A percentile compares a stretch with the other conserved stretches of the same genome.
Evolutionary conservation across 2,329 filamentous ascomycete species (phyloP).

Genomic region (Aspergillus melleus): DNA sequence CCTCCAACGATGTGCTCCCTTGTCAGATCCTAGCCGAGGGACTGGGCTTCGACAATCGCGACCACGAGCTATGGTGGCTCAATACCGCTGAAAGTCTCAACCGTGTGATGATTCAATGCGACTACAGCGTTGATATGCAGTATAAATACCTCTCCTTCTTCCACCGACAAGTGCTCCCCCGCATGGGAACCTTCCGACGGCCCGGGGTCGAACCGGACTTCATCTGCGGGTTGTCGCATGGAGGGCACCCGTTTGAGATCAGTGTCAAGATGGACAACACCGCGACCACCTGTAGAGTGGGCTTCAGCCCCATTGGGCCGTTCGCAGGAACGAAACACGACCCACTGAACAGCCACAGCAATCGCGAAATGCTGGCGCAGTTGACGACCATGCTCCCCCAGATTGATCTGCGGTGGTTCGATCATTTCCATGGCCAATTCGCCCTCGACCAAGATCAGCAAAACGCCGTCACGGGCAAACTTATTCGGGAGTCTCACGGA

Average conservation of each 20-base stretch:
- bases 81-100: not conserved
- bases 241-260: slow-evolving; percentile 1
- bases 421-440: not conserved
- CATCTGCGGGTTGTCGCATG: not conserved
- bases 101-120: not conserved
- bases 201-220: not conserved
- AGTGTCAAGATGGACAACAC: slow-evolving; percentile 2
- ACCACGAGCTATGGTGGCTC: slow-evolving; percentile 1
- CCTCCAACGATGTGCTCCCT: not conserved
- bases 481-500: not conserved
- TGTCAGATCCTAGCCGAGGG: slow-evolving; percentile 1
- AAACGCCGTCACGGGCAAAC: not conserved
- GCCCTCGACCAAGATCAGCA: not conserved
- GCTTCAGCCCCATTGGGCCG: not conserved
- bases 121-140: not conserved
- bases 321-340: not conserved
- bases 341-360: not conserved
- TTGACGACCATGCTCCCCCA: not conserved
- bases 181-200: not conserved
- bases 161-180: not conserved
- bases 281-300: not conserved
- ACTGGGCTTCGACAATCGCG: not conserved
- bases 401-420: not conserved
- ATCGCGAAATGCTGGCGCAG: not conserved
- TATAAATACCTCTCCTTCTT: slow-evolving; percentile 3